A percentile compares a stretch with the other conserved stretches of the same genome.
Conservation (phyloP, 2,329 filamentous ascomycete genomes). For the Arthroderma uncinatum region DNA sequence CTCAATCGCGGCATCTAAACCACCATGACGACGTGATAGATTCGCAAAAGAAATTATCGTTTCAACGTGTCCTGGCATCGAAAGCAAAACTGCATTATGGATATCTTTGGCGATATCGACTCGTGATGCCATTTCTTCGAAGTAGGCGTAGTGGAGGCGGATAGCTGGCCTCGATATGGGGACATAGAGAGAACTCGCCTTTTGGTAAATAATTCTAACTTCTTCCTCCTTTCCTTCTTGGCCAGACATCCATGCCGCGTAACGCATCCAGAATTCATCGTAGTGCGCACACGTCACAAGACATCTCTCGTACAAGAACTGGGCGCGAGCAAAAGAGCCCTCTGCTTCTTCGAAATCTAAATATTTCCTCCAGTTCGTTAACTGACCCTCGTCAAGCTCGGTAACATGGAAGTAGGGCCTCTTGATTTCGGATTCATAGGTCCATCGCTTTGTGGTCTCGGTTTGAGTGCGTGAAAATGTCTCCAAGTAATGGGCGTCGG, state of each 20-base stretch:
- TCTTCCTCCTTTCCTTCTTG: slow-evolving; percentile 77
- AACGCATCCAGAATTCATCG: slow-evolving; percentile 97
- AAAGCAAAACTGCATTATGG: slow-evolving; percentile 65
- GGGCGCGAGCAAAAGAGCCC: slow-evolving; percentile 60
- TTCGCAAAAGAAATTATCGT: slow-evolving; percentile 83
- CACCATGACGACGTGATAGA: slow-evolving; percentile 68
- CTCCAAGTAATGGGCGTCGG: slow-evolving; percentile 71
- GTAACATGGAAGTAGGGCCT: slow-evolving; percentile 95
- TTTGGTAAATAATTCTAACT: slow-evolving; percentile 80
- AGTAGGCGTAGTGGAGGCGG: slow-evolving; percentile 83
- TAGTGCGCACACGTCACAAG: slow-evolving; percentile 88
- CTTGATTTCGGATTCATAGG: slow-evolving; percentile 88
- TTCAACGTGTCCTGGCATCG: slow-evolving; percentile 71
- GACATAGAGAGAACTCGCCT: slow-evolving; percentile 73
- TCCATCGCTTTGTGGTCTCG: slow-evolving; percentile 88
- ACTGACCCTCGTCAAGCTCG: slow-evolving; percentile 72
- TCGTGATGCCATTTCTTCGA: slow-evolving; percentile 75
- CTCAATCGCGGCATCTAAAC: slow-evolving; percentile 71
- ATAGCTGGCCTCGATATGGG: slow-evolving; percentile 76
- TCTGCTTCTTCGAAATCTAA: slow-evolving; percentile 89
- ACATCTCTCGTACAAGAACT: slow-evolving; percentile 87
- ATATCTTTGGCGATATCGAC: slow-evolving; percentile 72
- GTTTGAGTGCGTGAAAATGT: slow-evolving; percentile 69
- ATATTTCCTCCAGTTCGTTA: slow-evolving; percentile 90
- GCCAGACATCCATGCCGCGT: slow-evolving; percentile 81